These are phyloP conservation scores for Dryas drummondii DNA, from an alignment of 306 rosid species.

Conservation along the genomic window DNA sequence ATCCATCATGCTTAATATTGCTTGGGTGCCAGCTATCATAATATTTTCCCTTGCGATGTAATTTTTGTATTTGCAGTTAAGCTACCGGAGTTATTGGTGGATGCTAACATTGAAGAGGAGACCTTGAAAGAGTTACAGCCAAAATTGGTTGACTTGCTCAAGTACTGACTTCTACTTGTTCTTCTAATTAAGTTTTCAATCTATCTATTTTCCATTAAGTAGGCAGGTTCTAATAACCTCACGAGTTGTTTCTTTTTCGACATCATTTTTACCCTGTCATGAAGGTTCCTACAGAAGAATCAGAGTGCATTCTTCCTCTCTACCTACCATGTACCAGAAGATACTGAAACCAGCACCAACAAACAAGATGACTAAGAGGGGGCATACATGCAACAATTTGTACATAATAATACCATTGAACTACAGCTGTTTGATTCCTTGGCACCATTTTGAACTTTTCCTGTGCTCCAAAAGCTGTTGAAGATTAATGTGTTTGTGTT, in stretches of 20 bases:
- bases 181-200: not conserved
- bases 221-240: not conserved
- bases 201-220: not conserved
- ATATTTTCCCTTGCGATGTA: slow-evolving; percentile 16
- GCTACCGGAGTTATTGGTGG: slow-evolving; percentile 71
- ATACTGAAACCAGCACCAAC: slow-evolving; percentile 51
- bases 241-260: not conserved
- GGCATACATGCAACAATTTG: slow-evolving; percentile 19
- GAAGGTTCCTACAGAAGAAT: slow-evolving; percentile 73
- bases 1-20: not conserved
- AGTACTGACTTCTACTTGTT: slow-evolving; percentile 38
- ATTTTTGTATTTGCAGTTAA: slow-evolving; percentile 55
- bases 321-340: slow-evolving; percentile 59
- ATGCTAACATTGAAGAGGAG: slow-evolving; percentile 68
- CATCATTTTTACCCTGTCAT: slow-evolving; percentile 15
- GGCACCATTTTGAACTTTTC: not conserved
- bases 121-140: slow-evolving; percentile 54
- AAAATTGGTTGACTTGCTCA: slow-evolving; percentile 68
- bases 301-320: slow-evolving; percentile 63
- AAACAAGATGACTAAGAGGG: slow-evolving; percentile 36
- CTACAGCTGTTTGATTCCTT: not conserved
- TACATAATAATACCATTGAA: slow-evolving; percentile 12
- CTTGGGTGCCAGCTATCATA: not conserved
- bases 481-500: not conserved
- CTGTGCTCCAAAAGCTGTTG: slow-evolving; percentile 4